A percentile compares a stretch with the other conserved stretches of the same genome.
Conservation (phyloP, 495 filamentous ascomycete species). For the Penicillium turbatum region DNA sequence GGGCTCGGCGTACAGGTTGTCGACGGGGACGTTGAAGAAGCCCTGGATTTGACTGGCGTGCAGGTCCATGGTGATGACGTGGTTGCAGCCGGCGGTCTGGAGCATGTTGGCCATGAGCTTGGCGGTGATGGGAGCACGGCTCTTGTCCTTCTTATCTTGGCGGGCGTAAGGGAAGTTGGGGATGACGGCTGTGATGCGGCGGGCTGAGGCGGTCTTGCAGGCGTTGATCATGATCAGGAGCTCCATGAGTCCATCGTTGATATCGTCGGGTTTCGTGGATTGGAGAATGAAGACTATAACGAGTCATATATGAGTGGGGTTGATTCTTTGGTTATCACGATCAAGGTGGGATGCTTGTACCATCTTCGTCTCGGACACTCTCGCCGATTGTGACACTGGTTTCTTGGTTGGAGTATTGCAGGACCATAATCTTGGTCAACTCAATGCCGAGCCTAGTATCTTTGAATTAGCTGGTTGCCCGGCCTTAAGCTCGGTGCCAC, state of each 20-base stretch:
- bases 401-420: slow-evolving; percentile 98
- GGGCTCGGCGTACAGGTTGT: slow-evolving; percentile 95
- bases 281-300: slow-evolving; percentile 86
- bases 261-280: slow-evolving; percentile 90
- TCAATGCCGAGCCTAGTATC: slow-evolving; percentile 78
- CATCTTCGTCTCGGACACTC: slow-evolving; percentile 94
- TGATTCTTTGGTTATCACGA: slow-evolving; percentile 5
- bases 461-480: slow-evolving; percentile 6
- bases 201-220: slow-evolving; percentile 92
- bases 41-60: slow-evolving; percentile 65
- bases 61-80: slow-evolving; percentile 85
- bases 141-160: slow-evolving; percentile 99
- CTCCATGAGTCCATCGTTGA: slow-evolving; percentile 99
- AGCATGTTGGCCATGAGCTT: slow-evolving; percentile 98
- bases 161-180: slow-evolving; percentile 99
- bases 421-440: slow-evolving; percentile 83
- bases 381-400: slow-evolving; percentile 96
- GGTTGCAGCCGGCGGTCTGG: slow-evolving; percentile 84
- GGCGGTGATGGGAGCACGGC: slow-evolving; percentile 77
- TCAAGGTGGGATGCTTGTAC: slow-evolving; percentile 37
- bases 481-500: slow-evolving; percentile 9
- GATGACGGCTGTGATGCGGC: slow-evolving; percentile 86
- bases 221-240: slow-evolving; percentile 98
- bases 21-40: slow-evolving; percentile 97
- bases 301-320: slow-evolving; percentile 13